Percentiles rank a stretch among this genome's conserved stretches.
These are phyloP conservation scores for Arthrinium phaeospermum DNA, from an alignment of 2,329 filamentous ascomycete species.

Conservation along the genomic window DNA sequence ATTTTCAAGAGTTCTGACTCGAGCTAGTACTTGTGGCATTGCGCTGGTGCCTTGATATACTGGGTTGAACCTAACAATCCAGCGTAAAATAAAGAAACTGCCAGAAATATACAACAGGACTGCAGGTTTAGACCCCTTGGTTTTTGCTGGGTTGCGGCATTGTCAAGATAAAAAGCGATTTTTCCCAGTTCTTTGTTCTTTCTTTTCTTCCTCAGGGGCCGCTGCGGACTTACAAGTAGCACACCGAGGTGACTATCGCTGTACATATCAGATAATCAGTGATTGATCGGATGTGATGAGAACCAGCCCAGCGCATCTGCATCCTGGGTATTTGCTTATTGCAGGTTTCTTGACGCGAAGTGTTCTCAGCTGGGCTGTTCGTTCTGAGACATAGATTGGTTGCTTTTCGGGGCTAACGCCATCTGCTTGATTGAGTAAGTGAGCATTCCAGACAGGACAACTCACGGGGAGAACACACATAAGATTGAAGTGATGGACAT, in stretches of 20 bases:
- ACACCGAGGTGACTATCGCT: background rate
- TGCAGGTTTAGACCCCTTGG: background rate
- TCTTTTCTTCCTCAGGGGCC: background rate
- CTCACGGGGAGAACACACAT: background rate
- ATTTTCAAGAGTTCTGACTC: slow-evolving; percentile 1
- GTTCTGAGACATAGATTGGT: background rate
- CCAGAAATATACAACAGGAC: background rate
- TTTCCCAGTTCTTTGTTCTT: background rate
- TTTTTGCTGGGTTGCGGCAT: background rate
- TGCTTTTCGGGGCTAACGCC: background rate
- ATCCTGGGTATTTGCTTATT: background rate
- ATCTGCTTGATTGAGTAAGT: background rate
- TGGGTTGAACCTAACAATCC: background rate
- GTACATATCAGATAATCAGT: background rate
- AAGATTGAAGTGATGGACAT: background rate
- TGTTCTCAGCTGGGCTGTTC: background rate
- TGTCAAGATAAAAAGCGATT: background rate
- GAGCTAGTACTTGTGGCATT: background rate
- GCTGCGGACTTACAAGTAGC: too few species aligned
- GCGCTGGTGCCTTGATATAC: background rate
- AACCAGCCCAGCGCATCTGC: background rate
- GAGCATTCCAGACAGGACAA: background rate
- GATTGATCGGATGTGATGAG: background rate
- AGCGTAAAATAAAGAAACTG: background rate
- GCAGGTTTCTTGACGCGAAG: background rate